Evolutionary conservation across 2,329 filamentous ascomycete genomes (phyloP), one percentile per base, ranked within the genome.

Genomic region (Aspergillus sp.): DNA sequence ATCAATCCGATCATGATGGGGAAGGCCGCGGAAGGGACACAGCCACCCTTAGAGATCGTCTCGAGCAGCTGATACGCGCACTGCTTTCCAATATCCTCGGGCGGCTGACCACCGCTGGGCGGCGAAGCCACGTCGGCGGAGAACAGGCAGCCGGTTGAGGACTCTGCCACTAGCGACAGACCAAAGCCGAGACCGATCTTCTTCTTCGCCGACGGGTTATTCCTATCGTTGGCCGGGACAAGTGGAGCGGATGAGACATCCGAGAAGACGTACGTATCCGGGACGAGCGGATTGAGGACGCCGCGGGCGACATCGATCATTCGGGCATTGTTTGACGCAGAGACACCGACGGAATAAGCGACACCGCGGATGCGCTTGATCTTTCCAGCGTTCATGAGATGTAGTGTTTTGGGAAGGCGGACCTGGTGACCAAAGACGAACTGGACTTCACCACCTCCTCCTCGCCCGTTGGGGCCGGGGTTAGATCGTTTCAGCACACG

Each of bases 221-320:
- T 84, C 78, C 91, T 91, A 66, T 93, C 92, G 65, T 90, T 87
- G 5, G 89, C 88, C 3, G 92, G 79, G 3, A 89, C 75, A 22
- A 88, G 72, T 15, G 86, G 85, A 11, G 88, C 86, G 50, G 82
- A 81, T 22, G 85, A 85, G 11, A 89, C 83, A 69, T 90, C 88
- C 11, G 87, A 88, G 76, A 89, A 96, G 66, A 99, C 89, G 75
- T 97, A 95, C 48, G 96, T 94, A 74, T 99, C 95, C 7, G 90
- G 87, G 3, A 91, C 89, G 60, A 99, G 84, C 4, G 88, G 84
- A 75, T 99, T 99, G 51, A 99, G 83, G 11, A 99, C 85, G 52
- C 92, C 92, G 69, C 94, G 85, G 11, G 93, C 93, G 2, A 90
- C 87, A 72, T 97, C 91, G 72, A 98, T 99, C 91, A 97, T 96